Evolutionary conservation across 805 yeast genomes (phyloP).

Genomic region (Yarrowia deformans): DNA sequence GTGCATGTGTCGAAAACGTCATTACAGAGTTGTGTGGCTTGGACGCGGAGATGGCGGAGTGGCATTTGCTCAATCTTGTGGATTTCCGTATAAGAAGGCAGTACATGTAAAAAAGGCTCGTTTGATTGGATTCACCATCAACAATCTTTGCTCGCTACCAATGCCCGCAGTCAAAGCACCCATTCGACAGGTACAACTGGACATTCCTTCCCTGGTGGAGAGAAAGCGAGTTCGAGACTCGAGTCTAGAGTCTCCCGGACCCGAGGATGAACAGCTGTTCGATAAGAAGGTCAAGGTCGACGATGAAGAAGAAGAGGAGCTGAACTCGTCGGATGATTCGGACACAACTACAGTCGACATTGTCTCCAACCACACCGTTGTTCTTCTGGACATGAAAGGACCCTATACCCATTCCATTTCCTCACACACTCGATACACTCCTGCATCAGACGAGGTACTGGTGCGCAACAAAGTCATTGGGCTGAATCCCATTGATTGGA

Average conservation of each 20-base stretch:
- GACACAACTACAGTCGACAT: not conserved
- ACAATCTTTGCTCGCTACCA: no score
- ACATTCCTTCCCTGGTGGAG: slow-evolving; percentile 1
- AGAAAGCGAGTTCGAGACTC: slow-evolving; percentile 10
- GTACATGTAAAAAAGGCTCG: not conserved
- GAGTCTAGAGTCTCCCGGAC: not conserved
- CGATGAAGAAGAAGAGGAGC: not conserved
- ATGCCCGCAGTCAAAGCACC: slow-evolving; percentile 15
- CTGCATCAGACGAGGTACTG: slow-evolving; percentile 34
- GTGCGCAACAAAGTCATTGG: slow-evolving; percentile 36
- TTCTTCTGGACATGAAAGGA: slow-evolving; percentile 20
- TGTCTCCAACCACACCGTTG: slow-evolving; percentile 13
- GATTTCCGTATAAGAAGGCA: not conserved
- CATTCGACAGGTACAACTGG: slow-evolving; percentile 18
- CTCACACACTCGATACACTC: slow-evolving; percentile 7
- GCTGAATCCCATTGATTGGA: slow-evolving; percentile 39
- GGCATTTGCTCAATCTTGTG: not conserved
- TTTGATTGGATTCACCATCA: no score
- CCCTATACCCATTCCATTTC: slow-evolving; percentile 12
- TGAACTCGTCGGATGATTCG: slow-evolving; percentile 2
- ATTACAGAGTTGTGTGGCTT: slow-evolving; percentile 36
- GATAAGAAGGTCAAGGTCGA: slow-evolving; percentile 1
- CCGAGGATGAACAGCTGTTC: slow-evolving; percentile 16
- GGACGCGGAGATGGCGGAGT: slow-evolving; percentile 35
- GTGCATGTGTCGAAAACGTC: slow-evolving; percentile 1